A percentile compares a stretch with the other conserved stretches of the same genome.
Evolutionary conservation across 2,329 filamentous ascomycete genomes (phyloP).

Genomic region (Microdochium trichocladiopsis): DNA sequence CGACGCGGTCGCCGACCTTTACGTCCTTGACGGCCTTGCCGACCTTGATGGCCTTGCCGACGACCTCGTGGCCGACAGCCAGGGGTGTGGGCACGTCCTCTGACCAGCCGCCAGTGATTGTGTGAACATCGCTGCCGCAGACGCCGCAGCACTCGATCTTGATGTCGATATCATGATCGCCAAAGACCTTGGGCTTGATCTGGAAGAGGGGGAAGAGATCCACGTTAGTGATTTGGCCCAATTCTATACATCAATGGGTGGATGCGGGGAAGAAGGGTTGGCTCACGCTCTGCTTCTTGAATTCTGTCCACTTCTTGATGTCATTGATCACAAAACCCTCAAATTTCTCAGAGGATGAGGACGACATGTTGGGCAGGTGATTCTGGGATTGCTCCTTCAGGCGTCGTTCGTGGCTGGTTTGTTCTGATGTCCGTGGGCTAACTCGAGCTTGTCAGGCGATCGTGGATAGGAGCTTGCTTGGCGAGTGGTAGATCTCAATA

Average conservation of each 20-base stretch:
- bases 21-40: constrained; percentile 35
- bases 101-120: constrained; percentile 23
- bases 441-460: too few species aligned
- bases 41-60: constrained; percentile 40
- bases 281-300: constrained; percentile 19
- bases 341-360: constrained; percentile 20
- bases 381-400: neutral
- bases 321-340: constrained; percentile 23
- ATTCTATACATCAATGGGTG: too few species aligned
- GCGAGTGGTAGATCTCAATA: too few species aligned
- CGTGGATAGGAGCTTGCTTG: too few species aligned
- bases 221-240: too few species aligned
- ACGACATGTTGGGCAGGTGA: constrained; percentile 14
- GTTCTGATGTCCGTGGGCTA: too few species aligned
- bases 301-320: constrained; percentile 18
- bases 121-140: constrained; percentile 46
- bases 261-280: too few species aligned
- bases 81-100: constrained; percentile 26
- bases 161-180: constrained; percentile 58
- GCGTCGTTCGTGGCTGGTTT: neutral
- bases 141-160: constrained; percentile 60
- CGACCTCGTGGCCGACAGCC: constrained; percentile 53
- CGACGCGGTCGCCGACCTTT: constrained; percentile 56
- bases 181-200: constrained; percentile 22
- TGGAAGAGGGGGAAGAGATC: constrained; percentile 1